phyloP scores from a whole-genome alignment of 257 asterid genomes.

The Striga asiatica region DNA sequence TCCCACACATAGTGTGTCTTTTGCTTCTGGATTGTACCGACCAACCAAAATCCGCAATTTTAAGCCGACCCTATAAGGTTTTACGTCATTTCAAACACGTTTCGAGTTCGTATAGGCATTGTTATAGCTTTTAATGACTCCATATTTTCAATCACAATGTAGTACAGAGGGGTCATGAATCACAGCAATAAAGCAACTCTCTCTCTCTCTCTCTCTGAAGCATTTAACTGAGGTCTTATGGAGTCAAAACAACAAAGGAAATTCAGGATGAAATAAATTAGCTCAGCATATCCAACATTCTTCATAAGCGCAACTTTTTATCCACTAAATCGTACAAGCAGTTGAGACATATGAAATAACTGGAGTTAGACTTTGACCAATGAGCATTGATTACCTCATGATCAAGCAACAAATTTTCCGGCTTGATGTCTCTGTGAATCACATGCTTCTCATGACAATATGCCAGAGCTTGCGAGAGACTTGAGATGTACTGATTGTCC shows the following conservation, averaged over 20 bases:
- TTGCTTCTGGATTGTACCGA: slow-evolving; percentile 81
- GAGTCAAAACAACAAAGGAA: not conserved
- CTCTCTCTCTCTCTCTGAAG: not conserved
- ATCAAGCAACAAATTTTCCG: slow-evolving; percentile 88
- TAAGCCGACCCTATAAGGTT: slow-evolving; percentile 63
- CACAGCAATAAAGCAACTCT: too few species aligned
- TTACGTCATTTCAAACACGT: not conserved
- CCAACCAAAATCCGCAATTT: slow-evolving; percentile 96
- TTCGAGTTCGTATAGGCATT: not conserved
- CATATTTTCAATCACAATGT: not conserved
- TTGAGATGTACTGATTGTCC: slow-evolving; percentile 48
- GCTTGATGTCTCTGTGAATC: slow-evolving; percentile 98
- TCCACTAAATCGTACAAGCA: not conserved
- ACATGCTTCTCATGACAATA: slow-evolving; percentile 90
- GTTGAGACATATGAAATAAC: not conserved
- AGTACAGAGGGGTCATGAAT: too few species aligned
- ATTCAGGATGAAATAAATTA: not conserved
- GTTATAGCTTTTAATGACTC: not conserved
- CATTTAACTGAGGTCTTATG: not conserved
- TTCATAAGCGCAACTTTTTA: not conserved
- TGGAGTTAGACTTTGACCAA: not conserved
- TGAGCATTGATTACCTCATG: slow-evolving; percentile 63
- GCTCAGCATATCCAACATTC: not conserved
- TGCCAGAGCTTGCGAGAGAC: slow-evolving; percentile 79
- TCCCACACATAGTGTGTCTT: slow-evolving; percentile 92